Evolutionary conservation across 805 yeast species (phyloP), one percentile per base, ranked within the genome.

Genomic region (Candida sithepensis): DNA sequence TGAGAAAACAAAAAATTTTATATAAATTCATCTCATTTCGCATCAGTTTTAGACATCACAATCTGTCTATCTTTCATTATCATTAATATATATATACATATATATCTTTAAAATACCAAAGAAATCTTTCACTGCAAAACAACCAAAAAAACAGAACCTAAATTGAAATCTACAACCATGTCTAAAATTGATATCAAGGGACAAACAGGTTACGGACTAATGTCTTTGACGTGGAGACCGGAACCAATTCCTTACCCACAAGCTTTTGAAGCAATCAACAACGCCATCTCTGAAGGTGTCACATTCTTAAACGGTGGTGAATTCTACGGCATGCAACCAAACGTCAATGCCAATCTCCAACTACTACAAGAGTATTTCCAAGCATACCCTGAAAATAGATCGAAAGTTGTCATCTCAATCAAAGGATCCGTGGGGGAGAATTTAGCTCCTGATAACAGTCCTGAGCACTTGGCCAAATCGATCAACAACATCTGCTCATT

Each of bases 191-290:
- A 36, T 18, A 47, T 57, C 23, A 43, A 48, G 5, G 61, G 61
- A 19, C 56, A 56, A 30, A 68, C 70, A 46, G 96, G 96, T 39
- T 81, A 77, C 55, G 96, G 97, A 40, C 74, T 88, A 52, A 88
- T 90, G 96, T 78, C 85, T 47, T 72, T 87, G 63, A 86, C 96
- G 1, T 81, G 87, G 88, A 73, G 75, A 36, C 77, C 83, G 0
- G 62, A 57, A 0, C 88, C 88, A 30, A 64, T 76, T 30, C 75
- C 84, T 7, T 63, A 73, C 44, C 80, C 75, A 18, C 69, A 72
- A 45, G 81, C 86, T 2, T 70, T 81, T 49, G 77, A 68, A 10
- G 67, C 78, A 2, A 69, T 89, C 61, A 73, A 78, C 47, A 67
- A 71, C 32, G 83, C 85, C 23, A 62, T 79, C 26, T 70, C 72